Conservation (phyloP, 305 asterid genomes). For the Lippia alba region DNA sequence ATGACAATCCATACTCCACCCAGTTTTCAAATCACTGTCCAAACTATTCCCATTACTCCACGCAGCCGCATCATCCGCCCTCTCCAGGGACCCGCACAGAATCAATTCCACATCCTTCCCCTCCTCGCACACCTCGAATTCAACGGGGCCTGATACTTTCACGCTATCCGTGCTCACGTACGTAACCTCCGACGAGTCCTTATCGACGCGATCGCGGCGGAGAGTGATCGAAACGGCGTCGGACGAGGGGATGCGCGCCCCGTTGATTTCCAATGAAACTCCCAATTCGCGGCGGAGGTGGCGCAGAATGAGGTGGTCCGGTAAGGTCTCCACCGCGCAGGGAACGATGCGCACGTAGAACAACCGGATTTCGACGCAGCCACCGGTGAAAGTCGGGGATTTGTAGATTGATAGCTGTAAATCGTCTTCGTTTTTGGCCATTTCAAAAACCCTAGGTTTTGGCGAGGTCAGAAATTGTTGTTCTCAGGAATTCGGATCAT, state of each 20-base stretch:
- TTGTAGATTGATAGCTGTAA: slow-evolving; percentile 52
- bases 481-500: slow-evolving; percentile 29
- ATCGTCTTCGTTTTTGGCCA: slow-evolving; percentile 51
- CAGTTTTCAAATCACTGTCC: slow-evolving; percentile 52
- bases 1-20: slow-evolving; percentile 78
- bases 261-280: slow-evolving; percentile 61
- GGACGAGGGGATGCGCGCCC: slow-evolving; percentile 61
- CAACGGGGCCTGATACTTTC: slow-evolving; percentile 60
- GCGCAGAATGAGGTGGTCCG: slow-evolving; percentile 60
- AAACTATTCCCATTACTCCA: slow-evolving; percentile 49
- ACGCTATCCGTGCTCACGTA: slow-evolving; percentile 69
- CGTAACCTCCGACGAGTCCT: slow-evolving; percentile 68
- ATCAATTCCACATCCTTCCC: slow-evolving; percentile 51
- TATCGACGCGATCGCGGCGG: slow-evolving; percentile 71
- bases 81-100: slow-evolving; percentile 72
- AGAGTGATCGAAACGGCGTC: slow-evolving; percentile 57
- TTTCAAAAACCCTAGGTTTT: slow-evolving; percentile 41
- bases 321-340: slow-evolving; percentile 53
- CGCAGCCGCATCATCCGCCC: slow-evolving; percentile 47
- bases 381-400: slow-evolving; percentile 57
- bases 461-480: neutral
- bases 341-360: slow-evolving; percentile 74
- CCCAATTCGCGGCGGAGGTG: slow-evolving; percentile 74
- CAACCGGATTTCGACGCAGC: slow-evolving; percentile 67
- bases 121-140: slow-evolving; percentile 71